Conservation (phyloP, 2,329 filamentous ascomycete genomes). For the Hypoxylon sp. region DNA sequence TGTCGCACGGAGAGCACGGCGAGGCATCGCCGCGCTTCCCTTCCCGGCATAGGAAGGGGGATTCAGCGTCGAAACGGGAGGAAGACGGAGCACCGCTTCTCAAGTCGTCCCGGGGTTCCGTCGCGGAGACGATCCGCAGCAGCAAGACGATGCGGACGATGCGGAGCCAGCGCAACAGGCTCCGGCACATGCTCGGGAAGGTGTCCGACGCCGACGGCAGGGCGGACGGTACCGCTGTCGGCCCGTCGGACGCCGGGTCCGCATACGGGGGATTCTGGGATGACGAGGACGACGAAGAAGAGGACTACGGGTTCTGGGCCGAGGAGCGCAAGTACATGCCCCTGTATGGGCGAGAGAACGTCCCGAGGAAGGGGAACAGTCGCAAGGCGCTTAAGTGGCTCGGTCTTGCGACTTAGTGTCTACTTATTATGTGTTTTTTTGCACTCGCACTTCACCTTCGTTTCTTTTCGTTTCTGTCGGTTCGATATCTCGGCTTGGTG, state of each 20-base stretch:
- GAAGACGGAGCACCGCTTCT: slow-evolving; percentile 24
- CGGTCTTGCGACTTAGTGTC: slow-evolving; percentile 47
- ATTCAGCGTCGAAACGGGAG: background rate
- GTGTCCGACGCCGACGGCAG: no score
- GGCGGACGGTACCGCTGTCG: background rate
- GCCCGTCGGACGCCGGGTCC: slow-evolving; percentile 1
- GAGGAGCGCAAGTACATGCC: slow-evolving; percentile 64
- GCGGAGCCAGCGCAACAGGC: slow-evolving; percentile 45
- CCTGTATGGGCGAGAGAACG: slow-evolving; percentile 51
- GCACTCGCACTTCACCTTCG: background rate
- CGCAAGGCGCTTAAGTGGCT: slow-evolving; percentile 64
- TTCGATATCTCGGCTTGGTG: background rate
- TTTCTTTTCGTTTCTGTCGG: background rate
- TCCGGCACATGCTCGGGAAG: slow-evolving; percentile 38
- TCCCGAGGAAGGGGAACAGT: slow-evolving; percentile 52
- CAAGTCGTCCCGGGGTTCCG: slow-evolving; percentile 43
- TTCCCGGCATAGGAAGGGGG: slow-evolving; percentile 9
- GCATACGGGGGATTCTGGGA: slow-evolving; percentile 15
- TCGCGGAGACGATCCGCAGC: slow-evolving; percentile 47
- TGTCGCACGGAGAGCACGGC: slow-evolving; percentile 39
- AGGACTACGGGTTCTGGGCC: slow-evolving; percentile 54
- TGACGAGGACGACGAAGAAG: slow-evolving; percentile 46
- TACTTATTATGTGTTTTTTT: background rate
- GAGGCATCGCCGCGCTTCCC: slow-evolving; percentile 1
- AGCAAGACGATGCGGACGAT: slow-evolving; percentile 39